Conservation (phyloP, 2,329 filamentous ascomycete genomes). For the Hypoxylon sp. region DNA sequence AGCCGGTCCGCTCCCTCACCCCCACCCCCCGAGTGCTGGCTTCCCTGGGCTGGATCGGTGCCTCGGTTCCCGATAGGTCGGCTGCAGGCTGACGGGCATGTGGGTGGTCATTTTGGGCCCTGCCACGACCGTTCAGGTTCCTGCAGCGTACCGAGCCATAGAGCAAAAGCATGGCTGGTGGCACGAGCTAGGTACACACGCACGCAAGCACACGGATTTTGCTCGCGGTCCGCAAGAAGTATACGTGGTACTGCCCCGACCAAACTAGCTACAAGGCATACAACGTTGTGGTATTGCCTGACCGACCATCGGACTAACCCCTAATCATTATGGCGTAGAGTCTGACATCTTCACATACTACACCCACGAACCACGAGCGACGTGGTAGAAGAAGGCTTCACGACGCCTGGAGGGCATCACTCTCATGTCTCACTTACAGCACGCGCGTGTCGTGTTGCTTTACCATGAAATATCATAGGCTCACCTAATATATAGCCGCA, state of each 20-base stretch:
- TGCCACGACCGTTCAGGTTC: slow-evolving; percentile 7
- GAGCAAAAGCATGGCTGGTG: slow-evolving; percentile 20
- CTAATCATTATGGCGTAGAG: not conserved
- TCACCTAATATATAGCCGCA: not conserved
- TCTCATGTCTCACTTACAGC: slow-evolving; percentile 12
- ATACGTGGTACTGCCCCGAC: slow-evolving; percentile 18
- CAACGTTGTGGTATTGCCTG: not conserved
- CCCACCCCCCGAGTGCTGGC: slow-evolving; percentile 23
- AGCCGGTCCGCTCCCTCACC: slow-evolving; percentile 1
- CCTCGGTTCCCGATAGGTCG: slow-evolving; percentile 20
- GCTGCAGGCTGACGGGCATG: slow-evolving; percentile 19
- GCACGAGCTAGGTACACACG: slow-evolving; percentile 10
- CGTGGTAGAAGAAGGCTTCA: slow-evolving; percentile 9
- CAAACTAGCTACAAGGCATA: not conserved
- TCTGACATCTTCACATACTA: slow-evolving; percentile 3
- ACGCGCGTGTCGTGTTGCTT: slow-evolving; percentile 16
- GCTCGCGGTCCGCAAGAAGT: slow-evolving; percentile 12
- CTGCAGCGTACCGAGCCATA: slow-evolving; percentile 25
- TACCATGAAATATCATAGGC: slow-evolving; percentile 8
- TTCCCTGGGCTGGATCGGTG: slow-evolving; percentile 2
- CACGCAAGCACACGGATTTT: slow-evolving; percentile 1
- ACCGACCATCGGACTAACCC: slow-evolving; percentile 22
- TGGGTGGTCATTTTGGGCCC: slow-evolving; percentile 20
- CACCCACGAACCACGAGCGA: slow-evolving; percentile 3
- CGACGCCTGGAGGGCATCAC: slow-evolving; percentile 11